These are phyloP conservation scores for Ichthyophthirius multifiliis DNA, from an alignment of 169 alveolate genomes.

Conservation along the genomic window DNA sequence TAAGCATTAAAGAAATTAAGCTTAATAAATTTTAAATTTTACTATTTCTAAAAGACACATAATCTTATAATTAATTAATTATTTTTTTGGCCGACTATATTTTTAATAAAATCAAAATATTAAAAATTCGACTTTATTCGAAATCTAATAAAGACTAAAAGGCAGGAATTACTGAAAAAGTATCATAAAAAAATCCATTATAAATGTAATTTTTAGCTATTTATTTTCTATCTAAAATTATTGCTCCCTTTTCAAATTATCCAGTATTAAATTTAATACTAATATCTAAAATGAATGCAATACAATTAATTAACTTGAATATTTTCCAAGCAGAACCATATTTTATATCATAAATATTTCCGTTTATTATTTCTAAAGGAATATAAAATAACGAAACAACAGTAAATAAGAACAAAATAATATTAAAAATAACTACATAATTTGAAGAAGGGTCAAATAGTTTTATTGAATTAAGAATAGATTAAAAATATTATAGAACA, in stretches of 20 bases:
- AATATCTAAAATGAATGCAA: slow-evolving; percentile 7
- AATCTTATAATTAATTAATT: neutral
- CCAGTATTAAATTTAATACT: slow-evolving; percentile 12
- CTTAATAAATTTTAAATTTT: neutral
- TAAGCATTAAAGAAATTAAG: neutral
- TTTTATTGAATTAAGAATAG: too few relatives aligned
- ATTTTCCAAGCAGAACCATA: neutral
- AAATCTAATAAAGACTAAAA: neutral
- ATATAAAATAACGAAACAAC: neutral
- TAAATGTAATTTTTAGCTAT: neutral
- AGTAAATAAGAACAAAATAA: neutral
- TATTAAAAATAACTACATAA: neutral
- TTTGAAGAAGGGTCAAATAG: neutral
- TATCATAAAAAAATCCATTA: neutral
- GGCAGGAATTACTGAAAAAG: neutral
- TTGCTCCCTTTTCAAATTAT: neutral
- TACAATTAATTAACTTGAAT: neutral
- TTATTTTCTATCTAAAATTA: neutral
- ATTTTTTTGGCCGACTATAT: neutral
- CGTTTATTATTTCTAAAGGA: neutral
- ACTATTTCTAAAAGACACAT: neutral
- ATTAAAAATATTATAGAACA: too few relatives aligned
- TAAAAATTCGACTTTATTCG: neutral
- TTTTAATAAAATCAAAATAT: slow-evolving; percentile 10
- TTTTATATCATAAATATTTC: neutral